Evolutionary conservation across 441 rosid species (phyloP).

Genomic region (Iberis amara): DNA sequence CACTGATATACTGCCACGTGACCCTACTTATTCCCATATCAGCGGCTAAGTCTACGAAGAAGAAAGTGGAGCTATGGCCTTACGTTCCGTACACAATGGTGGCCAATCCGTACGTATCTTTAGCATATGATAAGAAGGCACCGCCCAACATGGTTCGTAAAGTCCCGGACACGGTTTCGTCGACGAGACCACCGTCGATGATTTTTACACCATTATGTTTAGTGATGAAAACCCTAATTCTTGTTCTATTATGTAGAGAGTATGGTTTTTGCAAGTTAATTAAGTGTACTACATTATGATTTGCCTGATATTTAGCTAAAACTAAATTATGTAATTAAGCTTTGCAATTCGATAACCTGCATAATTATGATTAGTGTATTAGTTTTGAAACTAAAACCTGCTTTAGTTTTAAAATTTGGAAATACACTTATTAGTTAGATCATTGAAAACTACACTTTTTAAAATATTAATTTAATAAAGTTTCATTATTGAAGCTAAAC

Average conservation of each 20-base stretch:
- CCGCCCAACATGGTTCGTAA: slow-evolving; percentile 68
- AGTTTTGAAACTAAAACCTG: too few species aligned
- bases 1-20: too few species aligned
- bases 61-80: slow-evolving; percentile 88
- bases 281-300: neutral
- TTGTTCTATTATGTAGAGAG: slow-evolving; percentile 56
- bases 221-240: slow-evolving; percentile 85
- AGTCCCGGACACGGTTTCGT: slow-evolving; percentile 44
- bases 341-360: too few species aligned
- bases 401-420: too few species aligned
- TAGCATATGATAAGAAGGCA: slow-evolving; percentile 87
- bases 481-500: too few species aligned
- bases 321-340: too few species aligned
- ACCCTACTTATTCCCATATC: too few species aligned
- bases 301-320: too few species aligned
- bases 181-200: slow-evolving; percentile 57
- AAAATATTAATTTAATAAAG: too few species aligned
- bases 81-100: slow-evolving; percentile 71
- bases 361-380: too few species aligned
- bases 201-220: slow-evolving; percentile 52
- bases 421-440: too few species aligned
- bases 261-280: neutral
- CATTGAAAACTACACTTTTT: too few species aligned
- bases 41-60: slow-evolving; percentile 76
- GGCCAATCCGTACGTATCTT: slow-evolving; percentile 66